Percentiles rank a stretch among this genome's conserved stretches.
Conservation (phyloP, 139 green algal genomes). For the Bryopsis sp. region DNA sequence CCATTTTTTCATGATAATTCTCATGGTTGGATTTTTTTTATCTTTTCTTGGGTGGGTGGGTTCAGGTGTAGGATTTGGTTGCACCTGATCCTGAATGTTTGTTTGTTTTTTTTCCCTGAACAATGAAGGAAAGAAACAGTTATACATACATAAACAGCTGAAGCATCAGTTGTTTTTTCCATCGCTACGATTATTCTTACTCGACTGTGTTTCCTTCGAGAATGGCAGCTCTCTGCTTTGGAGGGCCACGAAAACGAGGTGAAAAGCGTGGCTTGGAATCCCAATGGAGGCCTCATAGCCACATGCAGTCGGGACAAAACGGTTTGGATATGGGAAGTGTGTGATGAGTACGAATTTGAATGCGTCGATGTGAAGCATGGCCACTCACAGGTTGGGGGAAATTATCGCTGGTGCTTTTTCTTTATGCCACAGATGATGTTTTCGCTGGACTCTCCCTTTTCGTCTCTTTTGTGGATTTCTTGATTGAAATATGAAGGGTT, state of each 20-base stretch:
- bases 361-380: conserved; percentile 92
- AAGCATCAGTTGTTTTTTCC: too few species aligned
- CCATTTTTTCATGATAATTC: too few species aligned
- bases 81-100: background rate
- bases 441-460: too few species aligned
- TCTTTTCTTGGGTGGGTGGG: too few species aligned
- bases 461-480: too few species aligned
- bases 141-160: too few species aligned
- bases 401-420: background rate
- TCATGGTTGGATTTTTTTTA: too few species aligned
- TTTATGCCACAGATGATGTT: background rate
- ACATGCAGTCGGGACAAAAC: conserved; percentile 91
- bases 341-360: conserved; percentile 76
- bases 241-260: conserved; percentile 95
- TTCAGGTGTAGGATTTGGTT: background rate
- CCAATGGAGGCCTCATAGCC: conserved; percentile 65
- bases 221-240: conserved; percentile 58
- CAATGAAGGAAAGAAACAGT: too few species aligned
- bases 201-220: too few species aligned
- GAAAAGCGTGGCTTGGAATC: conserved; percentile 85
- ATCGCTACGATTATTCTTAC: too few species aligned
- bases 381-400: conserved; percentile 56
- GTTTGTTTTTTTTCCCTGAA: too few species aligned
- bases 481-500: too few species aligned
- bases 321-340: conserved; percentile 93